Conservation (phyloP, 805 yeast species). For the Saturnispora diversa region DNA sequence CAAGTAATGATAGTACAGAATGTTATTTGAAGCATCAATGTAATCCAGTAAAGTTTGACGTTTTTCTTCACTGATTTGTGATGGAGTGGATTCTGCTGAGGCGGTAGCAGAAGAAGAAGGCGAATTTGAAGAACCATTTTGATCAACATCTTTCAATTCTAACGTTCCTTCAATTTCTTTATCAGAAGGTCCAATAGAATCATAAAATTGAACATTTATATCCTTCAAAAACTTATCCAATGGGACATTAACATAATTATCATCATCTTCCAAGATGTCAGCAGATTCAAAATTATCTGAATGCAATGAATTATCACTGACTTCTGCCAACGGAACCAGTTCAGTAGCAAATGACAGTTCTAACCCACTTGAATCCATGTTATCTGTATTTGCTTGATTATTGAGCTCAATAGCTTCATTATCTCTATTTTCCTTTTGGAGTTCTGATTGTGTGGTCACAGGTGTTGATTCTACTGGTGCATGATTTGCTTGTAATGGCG, state of each 20-base stretch:
- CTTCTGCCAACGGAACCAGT: constrained; percentile 27
- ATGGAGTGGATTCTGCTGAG: constrained; percentile 8
- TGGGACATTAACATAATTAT: constrained; percentile 24
- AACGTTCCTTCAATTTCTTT: constrained; percentile 16
- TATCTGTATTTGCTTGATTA: background rate
- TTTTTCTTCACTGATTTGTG: constrained; percentile 11
- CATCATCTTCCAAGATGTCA: constrained; percentile 20
- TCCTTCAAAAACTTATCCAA: constrained; percentile 24
- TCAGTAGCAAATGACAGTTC: constrained; percentile 22
- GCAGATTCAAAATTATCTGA: constrained; percentile 19
- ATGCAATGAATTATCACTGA: constrained; percentile 19
- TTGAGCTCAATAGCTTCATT: background rate
- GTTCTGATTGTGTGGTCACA: background rate
- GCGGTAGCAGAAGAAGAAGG: constrained; percentile 4
- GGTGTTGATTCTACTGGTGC: background rate
- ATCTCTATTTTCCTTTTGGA: background rate
- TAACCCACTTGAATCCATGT: constrained; percentile 9
- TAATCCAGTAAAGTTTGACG: constrained; percentile 21
- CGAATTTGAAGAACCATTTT: background rate
- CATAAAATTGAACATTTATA: constrained; percentile 28
- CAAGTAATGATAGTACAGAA: constrained; percentile 26
- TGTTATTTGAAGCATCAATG: constrained; percentile 24
- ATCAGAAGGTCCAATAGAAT: constrained; percentile 26
- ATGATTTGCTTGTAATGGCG: constrained; percentile 4
- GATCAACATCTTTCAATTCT: constrained; percentile 3